A percentile compares a stretch with the other conserved stretches of the same genome.
Evolutionary conservation across 2,329 filamentous ascomycete species (phyloP).

Genomic region (Botryotinia globosa): DNA sequence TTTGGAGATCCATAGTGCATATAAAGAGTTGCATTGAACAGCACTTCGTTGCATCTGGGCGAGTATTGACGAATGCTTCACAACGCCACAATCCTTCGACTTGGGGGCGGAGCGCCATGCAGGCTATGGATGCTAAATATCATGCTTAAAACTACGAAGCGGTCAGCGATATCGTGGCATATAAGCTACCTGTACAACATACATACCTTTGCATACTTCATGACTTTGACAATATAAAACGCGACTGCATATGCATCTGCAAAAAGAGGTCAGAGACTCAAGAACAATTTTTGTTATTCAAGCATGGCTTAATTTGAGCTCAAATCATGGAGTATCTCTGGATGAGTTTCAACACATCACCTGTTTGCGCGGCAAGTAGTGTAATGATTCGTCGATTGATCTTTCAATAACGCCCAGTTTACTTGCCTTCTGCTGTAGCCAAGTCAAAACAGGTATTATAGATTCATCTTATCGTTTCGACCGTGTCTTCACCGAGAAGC

Average conservation of each 20-base stretch:
- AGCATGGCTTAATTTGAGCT: constrained; percentile 10
- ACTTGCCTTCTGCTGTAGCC: neutral
- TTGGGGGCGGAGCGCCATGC: neutral
- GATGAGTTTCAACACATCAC: constrained; percentile 2
- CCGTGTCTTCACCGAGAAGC: neutral
- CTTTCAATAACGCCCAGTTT: neutral
- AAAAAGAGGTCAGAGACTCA: constrained; percentile 13
- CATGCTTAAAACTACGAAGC: constrained; percentile 7
- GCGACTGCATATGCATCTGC: constrained; percentile 17
- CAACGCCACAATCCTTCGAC: constrained; percentile 17
- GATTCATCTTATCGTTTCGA: neutral
- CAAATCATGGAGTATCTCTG: neutral
- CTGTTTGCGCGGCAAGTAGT: neutral
- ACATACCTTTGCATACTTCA: constrained; percentile 3
- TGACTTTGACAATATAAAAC: neutral
- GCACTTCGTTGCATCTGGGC: neutral
- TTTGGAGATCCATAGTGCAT: neutral
- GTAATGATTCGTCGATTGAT: constrained; percentile 7
- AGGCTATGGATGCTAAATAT: neutral
- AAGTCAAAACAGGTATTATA: neutral
- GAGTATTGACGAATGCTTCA: constrained; percentile 13
- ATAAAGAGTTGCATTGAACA: neutral
- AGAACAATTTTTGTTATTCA: neutral
- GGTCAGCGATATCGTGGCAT: constrained; percentile 4
- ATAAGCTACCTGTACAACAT: constrained; percentile 1